These are phyloP conservation scores for Urtica urens DNA, from an alignment of 306 rosid species.

Conservation along the genomic window DNA sequence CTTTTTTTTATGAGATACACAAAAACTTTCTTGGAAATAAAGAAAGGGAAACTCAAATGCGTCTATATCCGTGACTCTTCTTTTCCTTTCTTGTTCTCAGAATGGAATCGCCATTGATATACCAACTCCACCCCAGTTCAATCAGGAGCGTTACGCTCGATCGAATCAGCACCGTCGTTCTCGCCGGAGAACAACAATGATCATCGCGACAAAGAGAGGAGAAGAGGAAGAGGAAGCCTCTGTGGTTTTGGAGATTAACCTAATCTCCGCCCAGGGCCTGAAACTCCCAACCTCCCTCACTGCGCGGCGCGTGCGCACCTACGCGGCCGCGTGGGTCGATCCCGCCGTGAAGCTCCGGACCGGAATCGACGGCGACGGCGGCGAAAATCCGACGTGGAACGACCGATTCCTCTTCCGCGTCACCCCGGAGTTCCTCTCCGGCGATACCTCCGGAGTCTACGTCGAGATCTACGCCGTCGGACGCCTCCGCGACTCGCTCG, in stretches of 20 bases:
- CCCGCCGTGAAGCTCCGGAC: constrained; percentile 51
- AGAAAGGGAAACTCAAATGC: not conserved
- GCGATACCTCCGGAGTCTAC: constrained; percentile 57
- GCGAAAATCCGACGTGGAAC: constrained; percentile 78
- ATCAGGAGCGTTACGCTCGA: constrained; percentile 23
- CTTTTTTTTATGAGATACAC: not conserved
- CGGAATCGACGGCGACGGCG: constrained; percentile 51
- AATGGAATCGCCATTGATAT: constrained; percentile 3
- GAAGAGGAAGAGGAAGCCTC: constrained; percentile 16
- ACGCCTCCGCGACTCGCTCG: constrained; percentile 35
- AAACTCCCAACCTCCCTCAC: constrained; percentile 29
- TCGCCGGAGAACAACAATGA: constrained; percentile 1
- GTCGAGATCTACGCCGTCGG: constrained; percentile 63
- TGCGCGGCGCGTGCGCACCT: constrained; percentile 39
- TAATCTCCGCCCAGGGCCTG: constrained; percentile 84
- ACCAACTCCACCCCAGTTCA: constrained; percentile 14
- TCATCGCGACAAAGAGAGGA: not conserved
- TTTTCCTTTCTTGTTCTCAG: constrained; percentile 3
- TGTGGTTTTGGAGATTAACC: constrained; percentile 71
- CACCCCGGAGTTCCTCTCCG: constrained; percentile 49
- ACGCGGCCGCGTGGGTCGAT: constrained; percentile 62
- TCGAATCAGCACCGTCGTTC: constrained; percentile 21
- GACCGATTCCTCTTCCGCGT: constrained; percentile 81
- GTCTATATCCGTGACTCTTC: not conserved
- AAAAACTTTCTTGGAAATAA: not conserved